Conservation (phyloP, 345 rosid species). For the Hibiscus mutabilis region DNA sequence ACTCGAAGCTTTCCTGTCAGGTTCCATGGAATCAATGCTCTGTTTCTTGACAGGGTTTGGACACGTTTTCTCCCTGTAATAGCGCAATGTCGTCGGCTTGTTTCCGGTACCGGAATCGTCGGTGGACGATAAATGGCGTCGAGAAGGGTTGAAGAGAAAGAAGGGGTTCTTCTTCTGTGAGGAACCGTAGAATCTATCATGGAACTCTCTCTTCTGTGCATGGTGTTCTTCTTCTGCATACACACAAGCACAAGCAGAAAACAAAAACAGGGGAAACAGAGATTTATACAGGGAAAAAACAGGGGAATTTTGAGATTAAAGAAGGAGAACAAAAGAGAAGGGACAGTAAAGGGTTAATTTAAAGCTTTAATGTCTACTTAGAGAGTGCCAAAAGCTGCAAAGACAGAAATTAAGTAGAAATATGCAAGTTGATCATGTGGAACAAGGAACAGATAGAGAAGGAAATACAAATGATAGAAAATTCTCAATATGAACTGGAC, state of each 20-base stretch:
- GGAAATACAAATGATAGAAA: not conserved
- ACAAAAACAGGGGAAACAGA: not conserved
- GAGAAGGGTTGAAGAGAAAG: conserved; percentile 79
- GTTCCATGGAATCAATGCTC: conserved; percentile 11
- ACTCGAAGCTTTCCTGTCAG: conserved; percentile 15
- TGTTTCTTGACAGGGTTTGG: conserved; percentile 25
- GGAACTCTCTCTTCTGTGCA: conserved; percentile 36
- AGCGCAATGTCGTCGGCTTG: conserved; percentile 11
- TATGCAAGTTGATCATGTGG: conserved; percentile 29
- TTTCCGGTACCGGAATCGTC: conserved; percentile 36
- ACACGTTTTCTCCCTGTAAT: conserved; percentile 15
- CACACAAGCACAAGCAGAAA: not conserved
- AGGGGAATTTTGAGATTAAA: conserved; percentile 1
- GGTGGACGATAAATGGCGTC: conserved; percentile 64
- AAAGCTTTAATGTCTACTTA: conserved; percentile 40
- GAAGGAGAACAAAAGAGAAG: conserved; percentile 11
- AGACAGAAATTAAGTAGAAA: conserved; percentile 17
- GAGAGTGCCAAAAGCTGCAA: conserved; percentile 65
- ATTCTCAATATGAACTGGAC: conserved; percentile 8
- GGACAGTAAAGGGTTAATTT: conserved; percentile 16
- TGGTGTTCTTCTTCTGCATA: conserved; percentile 5
- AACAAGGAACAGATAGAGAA: not conserved
- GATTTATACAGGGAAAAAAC: conserved; percentile 17
- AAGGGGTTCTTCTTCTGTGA: conserved; percentile 66
- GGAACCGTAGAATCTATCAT: conserved; percentile 20